Evolutionary conservation across 2,329 filamentous ascomycete genomes (phyloP).

Genomic region (Parascedosporium putredinis): DNA sequence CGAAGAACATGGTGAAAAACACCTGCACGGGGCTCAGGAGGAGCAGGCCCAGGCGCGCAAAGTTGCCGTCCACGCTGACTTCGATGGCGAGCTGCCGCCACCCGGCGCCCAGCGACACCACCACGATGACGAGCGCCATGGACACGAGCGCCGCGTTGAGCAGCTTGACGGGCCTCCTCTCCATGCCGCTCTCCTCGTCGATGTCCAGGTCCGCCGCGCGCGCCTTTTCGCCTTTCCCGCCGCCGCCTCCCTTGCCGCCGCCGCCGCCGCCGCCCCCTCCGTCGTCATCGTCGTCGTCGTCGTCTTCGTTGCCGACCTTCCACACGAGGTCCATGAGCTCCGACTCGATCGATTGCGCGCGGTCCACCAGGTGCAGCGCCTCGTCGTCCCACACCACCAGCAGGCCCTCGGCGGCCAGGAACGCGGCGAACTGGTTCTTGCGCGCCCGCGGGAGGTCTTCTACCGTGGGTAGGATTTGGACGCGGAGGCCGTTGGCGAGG

Average conservation of each 20-base stretch:
- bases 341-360: constrained; percentile 40
- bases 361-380: constrained; percentile 40
- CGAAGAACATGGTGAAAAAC: no score
- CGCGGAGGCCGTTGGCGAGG: constrained; percentile 63
- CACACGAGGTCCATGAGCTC: constrained; percentile 50
- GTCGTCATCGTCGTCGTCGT: constrained; percentile 73
- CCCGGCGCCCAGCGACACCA: constrained; percentile 56
- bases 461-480: constrained; percentile 64
- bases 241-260: constrained; percentile 43
- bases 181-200: constrained; percentile 61
- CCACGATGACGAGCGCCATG: constrained; percentile 55
- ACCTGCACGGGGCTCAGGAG: no score
- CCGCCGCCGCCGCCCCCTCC: constrained; percentile 70
- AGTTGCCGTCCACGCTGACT: constrained; percentile 53
- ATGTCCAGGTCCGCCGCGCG: constrained; percentile 22
- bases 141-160: constrained; percentile 60
- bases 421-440: constrained; percentile 57
- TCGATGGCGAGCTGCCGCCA: constrained; percentile 61
- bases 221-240: constrained; percentile 22
- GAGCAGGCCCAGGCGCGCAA: no score
- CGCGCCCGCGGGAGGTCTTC: constrained; percentile 49
- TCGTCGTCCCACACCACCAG: constrained; percentile 57
- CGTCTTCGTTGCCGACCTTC: constrained; percentile 28
- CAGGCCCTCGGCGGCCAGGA: constrained; percentile 44
- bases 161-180: constrained; percentile 56